Conservation (phyloP, 1,139 yeast genomes). For the Diutina rugosa region DNA sequence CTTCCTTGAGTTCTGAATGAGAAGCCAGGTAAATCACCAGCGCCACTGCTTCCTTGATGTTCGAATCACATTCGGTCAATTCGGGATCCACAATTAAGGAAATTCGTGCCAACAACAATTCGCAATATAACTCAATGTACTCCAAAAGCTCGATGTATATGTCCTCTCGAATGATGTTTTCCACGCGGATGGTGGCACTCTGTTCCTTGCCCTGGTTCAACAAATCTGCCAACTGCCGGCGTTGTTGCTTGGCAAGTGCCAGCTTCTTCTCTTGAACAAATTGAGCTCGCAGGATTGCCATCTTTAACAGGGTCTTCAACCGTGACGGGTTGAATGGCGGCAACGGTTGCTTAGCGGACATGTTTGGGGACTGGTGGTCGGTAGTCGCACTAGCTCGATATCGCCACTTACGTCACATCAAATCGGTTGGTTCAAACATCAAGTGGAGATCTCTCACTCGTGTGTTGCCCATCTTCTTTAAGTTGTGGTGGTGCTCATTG, state of each 20-base stretch:
- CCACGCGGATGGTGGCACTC: slow-evolving; percentile 77
- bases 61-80: slow-evolving; percentile 39
- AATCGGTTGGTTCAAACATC: too few relatives aligned
- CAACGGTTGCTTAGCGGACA: background rate
- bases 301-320: slow-evolving; percentile 60
- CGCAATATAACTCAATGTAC: slow-evolving; percentile 72
- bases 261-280: slow-evolving; percentile 73
- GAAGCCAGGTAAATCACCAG: slow-evolving; percentile 61
- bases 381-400: background rate
- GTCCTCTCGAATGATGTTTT: slow-evolving; percentile 77
- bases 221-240: slow-evolving; percentile 66
- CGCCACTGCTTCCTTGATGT: slow-evolving; percentile 62
- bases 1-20: slow-evolving; percentile 67
- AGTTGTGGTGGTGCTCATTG: background rate
- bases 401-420: background rate
- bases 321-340: slow-evolving; percentile 20
- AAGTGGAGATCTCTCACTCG: too few relatives aligned
- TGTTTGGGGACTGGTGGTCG: background rate
- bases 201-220: slow-evolving; percentile 62
- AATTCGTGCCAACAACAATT: slow-evolving; percentile 65
- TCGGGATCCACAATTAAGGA: slow-evolving; percentile 34
- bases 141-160: slow-evolving; percentile 73
- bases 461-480: too few relatives aligned
- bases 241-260: slow-evolving; percentile 70
- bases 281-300: slow-evolving; percentile 71